These are phyloP conservation scores for Talaromyces sp. DNA, from an alignment of 2,329 filamentous ascomycete species.

Conservation along the genomic window DNA sequence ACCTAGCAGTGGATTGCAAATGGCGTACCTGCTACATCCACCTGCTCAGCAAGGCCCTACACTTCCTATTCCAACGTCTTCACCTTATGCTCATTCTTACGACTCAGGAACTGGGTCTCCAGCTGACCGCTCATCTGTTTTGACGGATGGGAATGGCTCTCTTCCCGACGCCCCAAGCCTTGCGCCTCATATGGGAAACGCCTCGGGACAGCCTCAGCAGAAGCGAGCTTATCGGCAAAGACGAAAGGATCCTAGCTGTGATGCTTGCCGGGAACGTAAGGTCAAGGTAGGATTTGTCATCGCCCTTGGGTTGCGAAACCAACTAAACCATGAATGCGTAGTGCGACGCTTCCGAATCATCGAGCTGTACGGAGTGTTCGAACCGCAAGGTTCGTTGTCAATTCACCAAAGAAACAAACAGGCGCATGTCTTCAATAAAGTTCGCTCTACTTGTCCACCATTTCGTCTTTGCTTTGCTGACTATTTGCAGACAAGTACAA, in stretches of 20 bases:
- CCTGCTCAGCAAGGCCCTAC: slow-evolving; percentile 30
- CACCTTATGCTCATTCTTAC: slow-evolving; percentile 40
- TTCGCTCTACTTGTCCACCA: slow-evolving; percentile 37
- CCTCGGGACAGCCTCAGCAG: slow-evolving; percentile 64
- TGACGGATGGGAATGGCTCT: slow-evolving; percentile 43
- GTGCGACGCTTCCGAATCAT: slow-evolving; percentile 95
- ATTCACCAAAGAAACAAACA: slow-evolving; percentile 98
- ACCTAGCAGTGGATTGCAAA: slow-evolving; percentile 41
- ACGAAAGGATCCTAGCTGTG: slow-evolving; percentile 94
- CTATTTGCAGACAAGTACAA: slow-evolving; percentile 68
- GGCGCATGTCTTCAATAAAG: slow-evolving; percentile 98
- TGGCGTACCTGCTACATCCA: slow-evolving; percentile 43
- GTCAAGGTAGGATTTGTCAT: slow-evolving; percentile 54
- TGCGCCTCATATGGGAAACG: slow-evolving; percentile 33
- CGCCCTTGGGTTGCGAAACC: neutral
- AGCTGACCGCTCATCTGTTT: slow-evolving; percentile 36
- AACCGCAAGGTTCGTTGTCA: slow-evolving; percentile 96
- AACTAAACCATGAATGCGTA: slow-evolving; percentile 29
- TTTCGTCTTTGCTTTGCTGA: slow-evolving; percentile 9
- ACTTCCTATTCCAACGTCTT: slow-evolving; percentile 27
- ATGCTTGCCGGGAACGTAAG: slow-evolving; percentile 85
- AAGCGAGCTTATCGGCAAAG: slow-evolving; percentile 94
- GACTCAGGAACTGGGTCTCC: slow-evolving; percentile 43
- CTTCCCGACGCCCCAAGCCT: slow-evolving; percentile 37
- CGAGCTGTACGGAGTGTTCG: slow-evolving; percentile 95